A percentile compares a stretch with the other conserved stretches of the same genome.
Evolutionary conservation across 805 yeast genomes (phyloP).

Genomic region (Nakazawaea peltata): DNA sequence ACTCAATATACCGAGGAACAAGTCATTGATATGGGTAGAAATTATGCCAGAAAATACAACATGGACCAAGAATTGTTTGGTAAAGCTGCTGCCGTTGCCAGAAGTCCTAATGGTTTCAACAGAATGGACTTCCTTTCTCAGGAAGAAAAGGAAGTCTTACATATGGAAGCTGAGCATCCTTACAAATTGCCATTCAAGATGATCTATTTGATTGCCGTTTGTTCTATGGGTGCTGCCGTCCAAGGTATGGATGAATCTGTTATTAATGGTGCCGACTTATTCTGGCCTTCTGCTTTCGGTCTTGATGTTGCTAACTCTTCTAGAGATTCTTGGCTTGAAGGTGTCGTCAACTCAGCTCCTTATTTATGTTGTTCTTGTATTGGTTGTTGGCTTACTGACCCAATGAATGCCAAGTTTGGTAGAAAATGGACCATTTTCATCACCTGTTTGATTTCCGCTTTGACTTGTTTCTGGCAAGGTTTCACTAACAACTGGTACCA

Average conservation of each 20-base stretch:
- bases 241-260: slow-evolving; percentile 80
- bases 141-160: slow-evolving; percentile 44
- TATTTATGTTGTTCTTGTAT: slow-evolving; percentile 55
- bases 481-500: slow-evolving; percentile 59
- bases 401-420: slow-evolving; percentile 46
- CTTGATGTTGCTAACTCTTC: slow-evolving; percentile 32
- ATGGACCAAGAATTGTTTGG: slow-evolving; percentile 54
- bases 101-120: slow-evolving; percentile 50
- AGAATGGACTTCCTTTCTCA: slow-evolving; percentile 47
- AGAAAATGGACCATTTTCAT: slow-evolving; percentile 61
- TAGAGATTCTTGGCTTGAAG: slow-evolving; percentile 48
- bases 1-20: slow-evolving; percentile 53
- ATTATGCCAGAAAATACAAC: slow-evolving; percentile 48
- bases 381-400: slow-evolving; percentile 60
- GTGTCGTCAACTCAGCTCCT: slow-evolving; percentile 64
- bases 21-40: slow-evolving; percentile 63
- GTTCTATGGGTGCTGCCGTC: slow-evolving; percentile 73
- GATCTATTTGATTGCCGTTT: slow-evolving; percentile 48
- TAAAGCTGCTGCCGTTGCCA: slow-evolving; percentile 60
- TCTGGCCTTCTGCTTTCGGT: slow-evolving; percentile 50
- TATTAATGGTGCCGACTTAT: slow-evolving; percentile 62
- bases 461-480: slow-evolving; percentile 66
- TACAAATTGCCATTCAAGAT: slow-evolving; percentile 40
- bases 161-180: slow-evolving; percentile 36
- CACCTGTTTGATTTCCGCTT: slow-evolving; percentile 52